Evolutionary conservation across 139 green algal genomes (phyloP), one percentile per base, ranked within the genome.

Genomic region (Micractinium conductrix): DNA sequence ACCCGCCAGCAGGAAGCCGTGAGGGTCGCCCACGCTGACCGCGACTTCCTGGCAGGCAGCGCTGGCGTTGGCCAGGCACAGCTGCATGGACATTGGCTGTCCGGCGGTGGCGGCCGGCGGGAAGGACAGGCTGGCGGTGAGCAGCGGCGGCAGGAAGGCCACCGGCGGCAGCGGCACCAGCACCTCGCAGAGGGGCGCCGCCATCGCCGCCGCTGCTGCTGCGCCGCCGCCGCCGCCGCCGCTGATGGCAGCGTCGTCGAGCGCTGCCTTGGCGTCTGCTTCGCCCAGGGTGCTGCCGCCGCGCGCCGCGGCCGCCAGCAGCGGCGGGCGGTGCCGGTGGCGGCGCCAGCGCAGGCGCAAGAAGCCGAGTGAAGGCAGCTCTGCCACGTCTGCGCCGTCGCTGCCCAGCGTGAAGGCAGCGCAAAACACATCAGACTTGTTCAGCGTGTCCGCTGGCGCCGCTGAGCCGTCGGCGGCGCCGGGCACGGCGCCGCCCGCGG

Each of bases 1-100:
- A 86, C 82, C 85, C 10, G 85, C 78, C 16, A 88, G 38, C 67
- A 88, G 42, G 62, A 73, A 85, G 44, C 85, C 85, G 33, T 72
- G 85, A 14, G 78, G 63, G 21, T 88, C 85, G 24, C 67, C 53
- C 60, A 88, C 48, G 19, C 28, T 40, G 16, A 85, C 50, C 1
- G 21, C 55, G 4, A 85, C 85, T 2, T 82, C 78, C 44, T 62
- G 55, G 1, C 24, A 17, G 21, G 42, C 26, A 7, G 24, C 28
- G 16, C 48, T 30, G 16, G 17, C 37, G 19, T 82, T 86, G 37
- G 26, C 10, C 35, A 88, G 58, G 45, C 22, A 22, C 65, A 88
- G 73, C 62, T 55, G 35, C 48, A 88, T 48, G n/a, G 21, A 26
- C 33, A 42, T 21, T 0, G 85, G 72, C 37, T 53, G 60, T 35